Base-by-base conservation (phyloP, 1,284 basidiomycete genomes). In the Cerioporus squamosus region DNA sequence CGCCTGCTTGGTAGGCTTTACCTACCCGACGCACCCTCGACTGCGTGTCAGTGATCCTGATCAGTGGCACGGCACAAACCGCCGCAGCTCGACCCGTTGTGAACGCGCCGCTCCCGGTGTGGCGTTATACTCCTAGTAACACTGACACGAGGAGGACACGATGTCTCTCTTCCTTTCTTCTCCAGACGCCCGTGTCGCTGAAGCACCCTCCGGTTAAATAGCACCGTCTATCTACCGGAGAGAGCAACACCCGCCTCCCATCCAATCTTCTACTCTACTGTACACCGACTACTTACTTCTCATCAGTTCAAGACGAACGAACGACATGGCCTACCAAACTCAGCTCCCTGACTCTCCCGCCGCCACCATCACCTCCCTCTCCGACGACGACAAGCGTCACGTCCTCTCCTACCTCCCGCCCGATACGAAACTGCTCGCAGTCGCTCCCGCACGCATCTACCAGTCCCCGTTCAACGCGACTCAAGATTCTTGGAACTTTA, bases 401-500 rank as follows among this genome's bases (percentile, higher is more conserved):
- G 52, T 74, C 46, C 59, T 67, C 44, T 62, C 70, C 3, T 67
- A 63, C 49, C 68, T 75, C n/a, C 70, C 72, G 7, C 46, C 62
- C 2, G 61, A 68, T 38, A 57, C 63, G 29, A 68, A 70, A 46
- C 63, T 72, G 38, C 57, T 74, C 49, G 66, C 70, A 8, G 63
- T 63, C 10, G 73, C 70, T 8, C 57, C 68, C 14, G 81, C 76
- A 2, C 77, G 81, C 57, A 74, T 86, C 44, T 86, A 86, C 67
- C 83, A 86, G 66, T 78, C 82, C 7, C 76, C 81, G 9, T 82
- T 85, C 62, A 75, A 73, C 51, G 72, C 76, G 18, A 76, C 55
- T 65, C 70, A 60, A 44, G 76, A 69, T 57, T 83, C 86, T 55
- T 95, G 93, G 93, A 77, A 76, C 23, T 93, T 85, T 68, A 82